phyloP scores from a whole-genome alignment of 306 rosid species.

The Adenanthera pavonina region DNA sequence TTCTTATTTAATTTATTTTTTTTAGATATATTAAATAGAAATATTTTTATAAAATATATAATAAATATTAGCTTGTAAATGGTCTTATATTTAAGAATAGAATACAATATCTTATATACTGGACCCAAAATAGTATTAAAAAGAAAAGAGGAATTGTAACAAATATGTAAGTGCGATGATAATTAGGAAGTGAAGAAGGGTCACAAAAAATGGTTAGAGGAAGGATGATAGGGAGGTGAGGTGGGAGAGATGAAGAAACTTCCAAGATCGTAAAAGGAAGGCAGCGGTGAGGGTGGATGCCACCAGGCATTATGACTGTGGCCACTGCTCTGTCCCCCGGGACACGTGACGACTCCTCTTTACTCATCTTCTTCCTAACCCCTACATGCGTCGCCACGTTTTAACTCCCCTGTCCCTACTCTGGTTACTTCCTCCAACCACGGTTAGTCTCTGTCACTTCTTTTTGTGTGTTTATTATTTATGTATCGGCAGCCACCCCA shows the following conservation, averaged over 20 bases:
- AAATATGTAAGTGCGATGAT: neutral
- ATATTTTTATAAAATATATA: too few species aligned
- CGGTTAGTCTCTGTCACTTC: constrained; percentile 39
- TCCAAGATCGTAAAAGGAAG: constrained; percentile 34
- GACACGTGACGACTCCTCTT: constrained; percentile 52
- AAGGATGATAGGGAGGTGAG: too few species aligned
- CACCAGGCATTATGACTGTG: constrained; percentile 47
- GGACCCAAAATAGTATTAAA: too few species aligned
- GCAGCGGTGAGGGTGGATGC: constrained; percentile 24
- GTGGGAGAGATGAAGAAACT: constrained; percentile 43
- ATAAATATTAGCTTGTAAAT: too few species aligned
- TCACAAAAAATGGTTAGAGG: too few species aligned
- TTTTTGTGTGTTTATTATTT: neutral
- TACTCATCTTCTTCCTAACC: neutral
- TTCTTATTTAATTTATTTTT: too few species aligned
- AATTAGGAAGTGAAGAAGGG: too few species aligned
- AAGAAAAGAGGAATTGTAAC: too few species aligned
- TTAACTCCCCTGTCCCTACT: constrained; percentile 30
- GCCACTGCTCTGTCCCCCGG: constrained; percentile 30
- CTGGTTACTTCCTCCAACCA: constrained; percentile 34
- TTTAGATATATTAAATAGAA: too few species aligned
- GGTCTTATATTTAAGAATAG: too few species aligned
- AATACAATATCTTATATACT: too few species aligned
- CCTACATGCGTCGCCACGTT: constrained; percentile 64
- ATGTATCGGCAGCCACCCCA: too few species aligned